Percentiles rank a stretch among this genome's conserved stretches.
Evolutionary conservation across 2,329 filamentous ascomycete species (phyloP).

Genomic region (Arthrobotrys iridis): DNA sequence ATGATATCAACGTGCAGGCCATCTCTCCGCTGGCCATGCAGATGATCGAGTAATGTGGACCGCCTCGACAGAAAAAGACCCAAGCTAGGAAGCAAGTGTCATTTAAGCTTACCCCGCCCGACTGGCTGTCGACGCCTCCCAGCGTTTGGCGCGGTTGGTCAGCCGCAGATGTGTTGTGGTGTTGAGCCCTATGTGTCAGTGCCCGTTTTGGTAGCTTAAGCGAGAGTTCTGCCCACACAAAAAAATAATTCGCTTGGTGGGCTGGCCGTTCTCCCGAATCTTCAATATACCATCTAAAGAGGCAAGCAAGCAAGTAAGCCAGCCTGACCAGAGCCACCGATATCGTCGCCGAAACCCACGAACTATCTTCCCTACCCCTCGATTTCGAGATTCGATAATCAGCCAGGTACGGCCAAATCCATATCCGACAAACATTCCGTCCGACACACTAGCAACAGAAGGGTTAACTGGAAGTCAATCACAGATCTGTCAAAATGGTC

Average conservation of each 20-base stretch:
- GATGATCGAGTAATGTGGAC: conserved; percentile 28
- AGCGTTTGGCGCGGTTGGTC: conserved; percentile 20
- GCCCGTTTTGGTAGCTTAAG: conserved; percentile 32
- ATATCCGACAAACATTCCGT: conserved; percentile 15
- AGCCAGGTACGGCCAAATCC: conserved; percentile 39
- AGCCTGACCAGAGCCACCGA: conserved; percentile 43
- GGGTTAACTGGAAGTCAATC: conserved; percentile 37
- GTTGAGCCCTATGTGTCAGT: conserved; percentile 48
- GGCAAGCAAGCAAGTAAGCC: too few relatives aligned
- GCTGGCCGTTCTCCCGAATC: conserved; percentile 31
- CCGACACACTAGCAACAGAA: conserved; percentile 20
- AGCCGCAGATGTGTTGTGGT: conserved; percentile 42
- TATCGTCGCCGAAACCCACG: conserved; percentile 31
- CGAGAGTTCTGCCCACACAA: conserved; percentile 50
- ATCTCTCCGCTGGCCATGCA: conserved; percentile 26
- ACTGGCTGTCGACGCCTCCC: neutral
- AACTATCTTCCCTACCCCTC: conserved; percentile 13
- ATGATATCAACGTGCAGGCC: conserved; percentile 37
- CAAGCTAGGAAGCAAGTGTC: too few relatives aligned
- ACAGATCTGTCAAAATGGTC: conserved; percentile 67
- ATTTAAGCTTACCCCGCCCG: conserved; percentile 7
- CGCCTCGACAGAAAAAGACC: too few relatives aligned
- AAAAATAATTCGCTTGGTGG: conserved; percentile 54
- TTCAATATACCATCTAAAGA: conserved; percentile 48
- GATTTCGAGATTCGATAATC: conserved; percentile 37